Evolutionary conservation across 2,329 filamentous ascomycete species (phyloP).

Genomic region (Cytospora piceicola): DNA sequence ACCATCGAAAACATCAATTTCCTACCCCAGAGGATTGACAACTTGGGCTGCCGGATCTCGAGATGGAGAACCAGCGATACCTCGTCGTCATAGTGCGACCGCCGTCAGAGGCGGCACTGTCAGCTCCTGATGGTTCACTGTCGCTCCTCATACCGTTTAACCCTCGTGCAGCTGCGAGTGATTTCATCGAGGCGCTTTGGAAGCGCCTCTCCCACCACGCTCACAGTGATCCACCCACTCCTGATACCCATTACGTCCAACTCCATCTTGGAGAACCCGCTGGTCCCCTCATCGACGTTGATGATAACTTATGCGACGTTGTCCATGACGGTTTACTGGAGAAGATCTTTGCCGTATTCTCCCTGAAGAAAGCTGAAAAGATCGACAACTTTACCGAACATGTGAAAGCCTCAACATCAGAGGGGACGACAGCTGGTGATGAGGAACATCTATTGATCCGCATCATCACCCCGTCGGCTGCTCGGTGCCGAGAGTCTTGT

Average conservation of each 20-base stretch:
- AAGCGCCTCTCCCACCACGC: slow-evolving; percentile 9
- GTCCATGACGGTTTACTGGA: not conserved
- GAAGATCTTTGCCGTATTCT: slow-evolving; percentile 8
- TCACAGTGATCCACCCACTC: not conserved
- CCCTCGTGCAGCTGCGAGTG: slow-evolving; percentile 2
- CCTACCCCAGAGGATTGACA: not conserved
- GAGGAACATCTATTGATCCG: not conserved
- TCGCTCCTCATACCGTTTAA: slow-evolving; percentile 12
- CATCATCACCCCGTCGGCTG: slow-evolving; percentile 6
- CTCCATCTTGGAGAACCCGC: not conserved
- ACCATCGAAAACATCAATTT: too few relatives aligned
- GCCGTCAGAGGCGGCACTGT: not conserved
- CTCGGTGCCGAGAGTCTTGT: not conserved
- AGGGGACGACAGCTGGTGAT: not conserved
- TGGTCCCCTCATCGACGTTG: slow-evolving; percentile 5
- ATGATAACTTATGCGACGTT: slow-evolving; percentile 7
- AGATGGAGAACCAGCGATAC: slow-evolving; percentile 15
- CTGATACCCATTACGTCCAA: slow-evolving; percentile 9
- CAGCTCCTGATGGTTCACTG: not conserved
- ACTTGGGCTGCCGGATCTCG: not conserved
- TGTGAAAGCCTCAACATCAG: not conserved
- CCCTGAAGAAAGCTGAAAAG: not conserved
- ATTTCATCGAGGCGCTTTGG: slow-evolving; percentile 10
- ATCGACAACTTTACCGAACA: not conserved
- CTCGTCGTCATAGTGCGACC: slow-evolving; percentile 15